These are phyloP conservation scores for Paecilomyces dactylethromorphus DNA, from an alignment of 2,329 filamentous ascomycete species.

Conservation along the genomic window DNA sequence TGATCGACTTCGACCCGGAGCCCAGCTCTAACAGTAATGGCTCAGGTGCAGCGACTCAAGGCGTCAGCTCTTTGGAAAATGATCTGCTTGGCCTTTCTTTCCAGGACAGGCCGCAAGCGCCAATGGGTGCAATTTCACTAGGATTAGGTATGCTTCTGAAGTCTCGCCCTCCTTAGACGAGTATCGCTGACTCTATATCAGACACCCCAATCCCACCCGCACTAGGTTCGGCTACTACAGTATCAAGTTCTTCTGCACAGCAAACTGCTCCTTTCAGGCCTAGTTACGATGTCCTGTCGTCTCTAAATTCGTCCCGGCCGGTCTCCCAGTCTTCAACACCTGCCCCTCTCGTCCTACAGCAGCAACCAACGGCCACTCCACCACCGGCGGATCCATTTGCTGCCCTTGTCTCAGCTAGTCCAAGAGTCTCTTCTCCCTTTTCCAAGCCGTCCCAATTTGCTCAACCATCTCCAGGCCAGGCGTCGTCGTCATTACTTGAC, in stretches of 20 bases:
- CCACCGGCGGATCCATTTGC: conserved; percentile 55
- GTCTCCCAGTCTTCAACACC: conserved; percentile 46
- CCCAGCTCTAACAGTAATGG: conserved; percentile 41
- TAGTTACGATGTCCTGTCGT: conserved; percentile 53
- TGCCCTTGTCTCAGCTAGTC: conserved; percentile 46
- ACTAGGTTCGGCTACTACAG: neutral
- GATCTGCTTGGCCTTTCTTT: conserved; percentile 86
- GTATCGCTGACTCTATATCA: conserved; percentile 28
- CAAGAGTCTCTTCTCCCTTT: conserved; percentile 41
- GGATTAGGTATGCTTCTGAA: conserved; percentile 58
- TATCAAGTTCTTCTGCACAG: conserved; percentile 15
- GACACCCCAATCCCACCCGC: conserved; percentile 28
- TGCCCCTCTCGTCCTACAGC: conserved; percentile 33
- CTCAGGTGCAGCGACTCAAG: conserved; percentile 39
- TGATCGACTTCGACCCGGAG: conserved; percentile 80
- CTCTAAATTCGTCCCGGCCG: conserved; percentile 42
- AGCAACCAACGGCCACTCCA: conserved; percentile 32
- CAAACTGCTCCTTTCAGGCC: conserved; percentile 43
- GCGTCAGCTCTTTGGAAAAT: conserved; percentile 69
- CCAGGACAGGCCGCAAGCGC: conserved; percentile 62
- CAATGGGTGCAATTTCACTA: conserved; percentile 75
- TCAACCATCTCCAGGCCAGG: conserved; percentile 10
- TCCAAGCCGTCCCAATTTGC: conserved; percentile 17
- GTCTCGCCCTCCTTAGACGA: conserved; percentile 42
- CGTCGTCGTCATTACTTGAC: conserved; percentile 28